Base-by-base conservation (phyloP, 169 alveolate genomes). In the Prorocentrum cordatum region DNA sequence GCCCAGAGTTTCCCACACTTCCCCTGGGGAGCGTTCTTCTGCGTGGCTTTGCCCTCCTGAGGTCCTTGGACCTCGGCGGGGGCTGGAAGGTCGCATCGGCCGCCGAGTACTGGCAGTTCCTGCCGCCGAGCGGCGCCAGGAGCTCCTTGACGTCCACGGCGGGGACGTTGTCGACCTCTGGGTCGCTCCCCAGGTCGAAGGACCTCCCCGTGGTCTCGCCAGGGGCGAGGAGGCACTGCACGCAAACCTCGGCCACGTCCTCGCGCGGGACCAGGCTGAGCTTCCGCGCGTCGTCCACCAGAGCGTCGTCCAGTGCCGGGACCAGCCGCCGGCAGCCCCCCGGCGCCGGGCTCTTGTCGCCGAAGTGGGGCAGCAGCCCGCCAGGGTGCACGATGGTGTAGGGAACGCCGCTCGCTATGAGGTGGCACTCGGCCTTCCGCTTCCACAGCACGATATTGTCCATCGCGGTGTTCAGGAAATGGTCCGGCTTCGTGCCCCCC, bases 401-500 rank as follows among this genome's bases (percentile, higher is more conserved):
- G 18, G 72, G 72, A 26, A 62, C 12, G 22, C 42, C 45, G 16
- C 72, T 62, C 16, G 72, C 26, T 9, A 62, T 35, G 31, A 62
- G 72, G 42, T 62, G 31, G 72, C 72, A 62, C 45, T 62, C 72
- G 45, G 72, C 72, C 24, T 62, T 62, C 38, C 72, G 27, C 45
- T 62, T 62, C 72, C 72, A 62, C n/a, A 62, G 45, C 18, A 62
- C 72, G 12, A 62, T 27, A 26, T 62, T 62, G 27, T 62, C 72
- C 47, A 62, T 62, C 1, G 27, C 45, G n/a, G 72, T 31, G 26
- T 62, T 62, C 32, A 62, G 72, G 18, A 62, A 62, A 31, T 62
- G 72, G 22, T 62, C 72, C 4, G 72, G 72, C 72, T 62, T 62
- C 20, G 72, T 62, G 26, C 72, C 72, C 5, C 45, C 72, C 72